Conservation (phyloP, 148 eudicot genomes). For the Dysphania ambrosioides region DNA sequence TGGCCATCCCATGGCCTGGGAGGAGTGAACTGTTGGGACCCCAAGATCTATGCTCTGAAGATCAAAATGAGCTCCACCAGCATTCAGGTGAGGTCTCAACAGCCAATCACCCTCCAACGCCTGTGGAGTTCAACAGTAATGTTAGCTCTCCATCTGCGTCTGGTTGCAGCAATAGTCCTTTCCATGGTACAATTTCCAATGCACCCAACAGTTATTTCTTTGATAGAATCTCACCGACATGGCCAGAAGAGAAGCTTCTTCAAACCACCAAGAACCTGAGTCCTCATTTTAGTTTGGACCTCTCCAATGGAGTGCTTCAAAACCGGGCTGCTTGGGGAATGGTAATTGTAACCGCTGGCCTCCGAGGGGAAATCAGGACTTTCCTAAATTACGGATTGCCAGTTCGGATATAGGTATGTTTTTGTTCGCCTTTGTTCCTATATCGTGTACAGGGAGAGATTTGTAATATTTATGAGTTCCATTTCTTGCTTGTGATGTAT, state of each 20-base stretch:
- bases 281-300: slow-evolving; percentile 69
- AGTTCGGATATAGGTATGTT: slow-evolving; percentile 42
- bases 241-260: slow-evolving; percentile 91
- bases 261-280: slow-evolving; percentile 51
- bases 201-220: slow-evolving; percentile 68
- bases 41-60: slow-evolving; percentile 37
- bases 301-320: slow-evolving; percentile 49
- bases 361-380: slow-evolving; percentile 74
- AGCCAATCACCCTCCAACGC: slow-evolving; percentile 69
- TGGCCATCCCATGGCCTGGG: slow-evolving; percentile 89
- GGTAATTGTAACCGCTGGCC: slow-evolving; percentile 85
- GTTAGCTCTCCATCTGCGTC: slow-evolving; percentile 42
- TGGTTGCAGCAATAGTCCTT: slow-evolving; percentile 52
- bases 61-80: slow-evolving; percentile 33
- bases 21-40: slow-evolving; percentile 38
- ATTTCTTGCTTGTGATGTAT: slow-evolving; percentile 25
- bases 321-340: slow-evolving; percentile 83
- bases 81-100: slow-evolving; percentile 43
- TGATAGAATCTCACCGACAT: slow-evolving; percentile 77
- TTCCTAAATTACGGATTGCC: slow-evolving; percentile 92
- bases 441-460: slow-evolving; percentile 57
- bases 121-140: slow-evolving; percentile 47
- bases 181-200: slow-evolving; percentile 55
- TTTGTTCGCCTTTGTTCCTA: slow-evolving; percentile 16
- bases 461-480: slow-evolving; percentile 49